Base-by-base conservation (phyloP, 2,329 filamentous ascomycete genomes). In the Macrophomina pseudophaseolina region DNA sequence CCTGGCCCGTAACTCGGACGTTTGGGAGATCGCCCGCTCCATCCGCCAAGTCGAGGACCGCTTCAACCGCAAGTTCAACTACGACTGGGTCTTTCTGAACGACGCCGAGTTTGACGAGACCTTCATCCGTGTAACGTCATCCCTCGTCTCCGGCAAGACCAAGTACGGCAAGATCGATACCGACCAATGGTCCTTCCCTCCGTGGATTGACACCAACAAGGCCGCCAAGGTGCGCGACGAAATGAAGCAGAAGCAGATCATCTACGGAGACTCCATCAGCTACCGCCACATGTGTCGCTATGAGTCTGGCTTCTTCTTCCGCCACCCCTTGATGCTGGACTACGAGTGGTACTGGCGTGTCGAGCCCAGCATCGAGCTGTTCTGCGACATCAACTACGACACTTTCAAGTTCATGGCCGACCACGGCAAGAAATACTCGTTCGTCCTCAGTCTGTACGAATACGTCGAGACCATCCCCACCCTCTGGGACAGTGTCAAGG, bases 341-440 rank as follows among this genome's bases (percentile, higher is more conserved):
- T 99, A 97, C 81, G 95, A 99, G 77, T 99, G 93, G 88, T 99
- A 99, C 87, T 99, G 95, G 95, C 92, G 96, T 72, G 95, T 99
- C 14, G 95, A 99, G 85, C 95, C 95, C 73, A 95, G 92, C 80
- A 89, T 99, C 77, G 92, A 98, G 84, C 90, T 99, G 69, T 97
- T 88, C 86, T 99, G 95, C 82, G 95, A 99, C 77, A 87, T 99
- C 75, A 87, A 93, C 80, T 97, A 97, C 80, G 95, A 99, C 76
- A 92, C 95, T 7, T 99, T 99, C 89, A 92, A 92, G 70, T 93
- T 88, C 83, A 97, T 99, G 93, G 90, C 91, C 73, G 94, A 98
- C 76, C 89, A 97, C 81, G 90, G 91, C 79, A 99, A 98, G 84
- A 98, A 97, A 83, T 99, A 99, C 87, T 94, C 92, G 78, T 99